These are phyloP conservation scores for Microdochium trichocladiopsis DNA, from an alignment of 2,329 filamentous ascomycete species.

Conservation along the genomic window DNA sequence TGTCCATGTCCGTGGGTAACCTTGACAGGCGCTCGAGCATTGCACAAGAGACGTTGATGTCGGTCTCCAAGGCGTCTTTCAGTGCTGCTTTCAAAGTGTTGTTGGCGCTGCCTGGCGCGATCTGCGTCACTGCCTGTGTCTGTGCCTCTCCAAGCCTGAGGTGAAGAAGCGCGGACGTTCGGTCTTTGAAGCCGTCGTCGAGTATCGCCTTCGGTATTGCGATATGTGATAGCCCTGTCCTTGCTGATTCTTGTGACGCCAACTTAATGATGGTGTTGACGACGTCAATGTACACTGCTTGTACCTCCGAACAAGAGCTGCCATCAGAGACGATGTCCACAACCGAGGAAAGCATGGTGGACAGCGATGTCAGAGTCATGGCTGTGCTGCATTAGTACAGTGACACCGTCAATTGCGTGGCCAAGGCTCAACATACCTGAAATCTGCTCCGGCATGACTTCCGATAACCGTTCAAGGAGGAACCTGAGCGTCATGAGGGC, in stretches of 20 bases:
- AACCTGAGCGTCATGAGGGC: constrained; percentile 48
- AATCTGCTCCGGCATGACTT: constrained; percentile 35
- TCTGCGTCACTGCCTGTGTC: neutral
- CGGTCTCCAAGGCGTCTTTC: constrained; percentile 25
- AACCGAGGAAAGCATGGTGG: neutral
- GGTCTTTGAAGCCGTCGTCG: neutral
- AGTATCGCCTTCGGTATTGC: neutral
- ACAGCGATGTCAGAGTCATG: constrained; percentile 9
- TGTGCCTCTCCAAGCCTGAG: constrained; percentile 1
- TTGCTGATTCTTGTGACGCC: neutral
- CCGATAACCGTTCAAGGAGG: constrained; percentile 44
- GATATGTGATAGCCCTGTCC: neutral
- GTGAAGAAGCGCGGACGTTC: neutral
- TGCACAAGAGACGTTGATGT: constrained; percentile 32
- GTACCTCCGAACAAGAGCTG: constrained; percentile 13
- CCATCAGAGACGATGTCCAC: neutral
- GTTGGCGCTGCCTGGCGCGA: neutral
- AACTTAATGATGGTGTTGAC: constrained; percentile 14
- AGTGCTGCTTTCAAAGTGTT: constrained; percentile 22
- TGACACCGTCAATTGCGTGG: neutral
- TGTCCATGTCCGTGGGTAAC: constrained; percentile 10
- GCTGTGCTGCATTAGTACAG: constrained; percentile 8
- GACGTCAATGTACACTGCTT: constrained; percentile 24
- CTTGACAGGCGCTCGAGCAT: constrained; percentile 30
- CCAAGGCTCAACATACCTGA: constrained; percentile 26